Evolutionary conservation across 441 rosid genomes (phyloP).

Genomic region (Gossypium schwendimanii): DNA sequence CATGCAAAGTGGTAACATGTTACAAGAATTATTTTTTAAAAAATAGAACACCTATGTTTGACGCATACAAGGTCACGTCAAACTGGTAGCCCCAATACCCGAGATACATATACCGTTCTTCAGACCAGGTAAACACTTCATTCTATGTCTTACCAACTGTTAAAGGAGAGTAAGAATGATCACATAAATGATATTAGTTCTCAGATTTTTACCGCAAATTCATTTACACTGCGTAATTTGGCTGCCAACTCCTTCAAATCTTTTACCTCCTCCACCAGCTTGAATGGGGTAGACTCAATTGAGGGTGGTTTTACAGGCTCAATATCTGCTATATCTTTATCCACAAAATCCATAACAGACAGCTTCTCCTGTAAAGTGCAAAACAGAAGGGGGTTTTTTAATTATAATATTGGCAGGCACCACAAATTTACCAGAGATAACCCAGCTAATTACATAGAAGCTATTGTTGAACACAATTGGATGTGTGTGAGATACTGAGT

Average conservation of each 20-base stretch:
- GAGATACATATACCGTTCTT: neutral
- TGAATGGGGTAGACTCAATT: constrained; percentile 54
- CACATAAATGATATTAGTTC: neutral
- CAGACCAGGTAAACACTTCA: neutral
- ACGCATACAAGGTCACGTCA: neutral
- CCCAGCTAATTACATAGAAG: neutral
- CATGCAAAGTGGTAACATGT: neutral
- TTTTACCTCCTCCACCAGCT: constrained; percentile 64
- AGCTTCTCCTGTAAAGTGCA: constrained; percentile 50
- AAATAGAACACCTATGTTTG: neutral
- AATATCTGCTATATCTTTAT: constrained; percentile 30
- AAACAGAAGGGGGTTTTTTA: neutral
- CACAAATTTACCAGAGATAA: constrained; percentile 2
- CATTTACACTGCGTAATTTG: constrained; percentile 48
- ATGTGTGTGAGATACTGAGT: neutral
- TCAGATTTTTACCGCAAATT: constrained; percentile 66
- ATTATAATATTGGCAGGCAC: neutral
- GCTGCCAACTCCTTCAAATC: constrained; percentile 70
- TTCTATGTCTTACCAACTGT: neutral
- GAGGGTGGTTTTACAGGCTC: constrained; percentile 46
- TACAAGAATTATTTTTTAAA: neutral
- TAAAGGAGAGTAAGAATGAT: neutral
- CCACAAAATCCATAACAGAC: constrained; percentile 66
- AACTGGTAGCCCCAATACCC: neutral
- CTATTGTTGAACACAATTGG: neutral